Percentiles rank a stretch among this genome's conserved stretches.
Conservation (phyloP, 257 asterid genomes). For the Fraxinus cuspidata region DNA sequence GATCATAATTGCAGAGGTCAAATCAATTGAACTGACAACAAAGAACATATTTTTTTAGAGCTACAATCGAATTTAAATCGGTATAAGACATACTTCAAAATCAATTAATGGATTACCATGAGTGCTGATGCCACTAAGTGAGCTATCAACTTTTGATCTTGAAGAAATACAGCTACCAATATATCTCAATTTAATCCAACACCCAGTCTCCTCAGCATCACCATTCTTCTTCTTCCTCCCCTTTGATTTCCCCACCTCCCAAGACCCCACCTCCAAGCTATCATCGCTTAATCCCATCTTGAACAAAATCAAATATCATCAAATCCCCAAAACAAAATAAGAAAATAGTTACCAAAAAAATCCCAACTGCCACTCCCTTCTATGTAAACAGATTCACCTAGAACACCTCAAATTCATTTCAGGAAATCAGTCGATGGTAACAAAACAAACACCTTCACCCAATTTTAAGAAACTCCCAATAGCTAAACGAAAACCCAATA, state of each 20-base stretch:
- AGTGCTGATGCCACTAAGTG: constrained; percentile 86
- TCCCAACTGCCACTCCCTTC: constrained; percentile 13
- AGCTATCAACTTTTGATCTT: constrained; percentile 97
- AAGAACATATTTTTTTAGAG: not conserved
- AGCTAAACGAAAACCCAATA: constrained; percentile 5
- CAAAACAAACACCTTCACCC: not conserved
- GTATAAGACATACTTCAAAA: constrained; percentile 8
- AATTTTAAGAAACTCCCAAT: not conserved
- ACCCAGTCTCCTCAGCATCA: constrained; percentile 50
- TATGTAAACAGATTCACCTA: constrained; percentile 19
- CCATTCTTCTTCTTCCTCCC: constrained; percentile 39
- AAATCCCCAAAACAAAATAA: too few species aligned
- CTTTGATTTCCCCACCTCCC: constrained; percentile 51
- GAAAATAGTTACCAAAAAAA: constrained; percentile 11
- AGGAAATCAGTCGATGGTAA: constrained; percentile 38
- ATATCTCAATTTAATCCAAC: constrained; percentile 76
- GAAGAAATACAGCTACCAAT: constrained; percentile 88
- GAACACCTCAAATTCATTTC: constrained; percentile 43
- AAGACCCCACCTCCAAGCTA: constrained; percentile 49
- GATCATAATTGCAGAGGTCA: not conserved
- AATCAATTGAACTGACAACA: not conserved
- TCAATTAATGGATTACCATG: constrained; percentile 49
- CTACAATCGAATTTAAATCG: constrained; percentile 7
- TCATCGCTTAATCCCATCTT: constrained; percentile 65
- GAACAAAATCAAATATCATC: not conserved